phyloP scores from a whole-genome alignment of 345 rosid genomes.

The Dimocarpus longan region DNA sequence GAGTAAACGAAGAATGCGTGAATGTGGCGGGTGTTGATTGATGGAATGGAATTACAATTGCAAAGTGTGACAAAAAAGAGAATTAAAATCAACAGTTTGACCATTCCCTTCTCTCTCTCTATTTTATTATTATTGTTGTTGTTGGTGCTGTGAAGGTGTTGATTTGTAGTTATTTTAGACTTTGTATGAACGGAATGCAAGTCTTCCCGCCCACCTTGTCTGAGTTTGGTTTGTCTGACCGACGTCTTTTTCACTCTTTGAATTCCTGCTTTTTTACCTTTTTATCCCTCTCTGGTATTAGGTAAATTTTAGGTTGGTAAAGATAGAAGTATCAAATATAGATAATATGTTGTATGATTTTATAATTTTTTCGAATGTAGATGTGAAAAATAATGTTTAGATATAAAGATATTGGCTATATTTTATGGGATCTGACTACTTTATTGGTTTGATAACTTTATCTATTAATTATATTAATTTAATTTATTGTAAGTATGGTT shows the following conservation, averaged over 20 bases:
- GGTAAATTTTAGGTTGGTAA: no score
- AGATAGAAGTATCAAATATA: no score
- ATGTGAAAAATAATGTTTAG: no score
- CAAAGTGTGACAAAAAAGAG: conserved; percentile 22
- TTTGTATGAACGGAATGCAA: conserved; percentile 8
- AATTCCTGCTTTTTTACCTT: neutral
- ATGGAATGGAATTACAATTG: conserved; percentile 27
- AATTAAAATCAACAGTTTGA: conserved; percentile 21
- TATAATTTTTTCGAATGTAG: no score
- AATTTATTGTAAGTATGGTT: no score
- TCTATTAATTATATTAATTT: no score
- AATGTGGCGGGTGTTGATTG: neutral
- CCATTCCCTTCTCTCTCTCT: conserved; percentile 15
- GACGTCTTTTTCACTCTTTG: conserved; percentile 1
- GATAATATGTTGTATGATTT: no score
- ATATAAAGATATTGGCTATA: no score
- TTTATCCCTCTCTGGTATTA: neutral
- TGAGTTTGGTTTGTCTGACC: conserved; percentile 21
- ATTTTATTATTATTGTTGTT: neutral
- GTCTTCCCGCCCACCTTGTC: conserved; percentile 34
- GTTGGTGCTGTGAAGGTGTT: no score
- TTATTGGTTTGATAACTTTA: no score
- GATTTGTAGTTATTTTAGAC: neutral
- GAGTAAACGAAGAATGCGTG: neutral
- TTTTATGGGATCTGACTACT: no score